phyloP scores from a whole-genome alignment of 371 early-diverging fungal species.

The Amoeboradix gromovi region DNA sequence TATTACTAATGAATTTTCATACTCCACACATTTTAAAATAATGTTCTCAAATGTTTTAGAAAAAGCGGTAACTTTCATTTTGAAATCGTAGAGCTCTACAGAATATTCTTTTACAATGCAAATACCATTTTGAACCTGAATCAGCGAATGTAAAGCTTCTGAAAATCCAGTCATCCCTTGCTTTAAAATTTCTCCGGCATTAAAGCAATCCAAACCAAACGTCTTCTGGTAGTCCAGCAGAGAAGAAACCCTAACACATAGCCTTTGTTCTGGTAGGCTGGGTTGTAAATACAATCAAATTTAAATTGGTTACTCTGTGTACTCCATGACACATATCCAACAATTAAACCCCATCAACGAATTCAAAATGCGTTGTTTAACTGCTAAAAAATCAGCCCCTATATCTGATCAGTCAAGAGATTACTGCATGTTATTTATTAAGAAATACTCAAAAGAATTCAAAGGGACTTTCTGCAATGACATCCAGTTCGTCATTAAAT shows the following conservation, averaged over 20 bases:
- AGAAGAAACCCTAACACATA: too few species aligned
- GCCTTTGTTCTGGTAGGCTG: too few species aligned
- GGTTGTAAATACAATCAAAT: too few species aligned
- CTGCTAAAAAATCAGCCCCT: background rate
- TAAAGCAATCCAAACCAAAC: too few species aligned
- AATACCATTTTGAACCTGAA: background rate
- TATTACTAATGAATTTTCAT: background rate
- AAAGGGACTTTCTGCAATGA: background rate
- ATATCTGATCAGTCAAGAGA: background rate
- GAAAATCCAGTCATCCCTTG: too few species aligned
- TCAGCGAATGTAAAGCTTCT: too few species aligned
- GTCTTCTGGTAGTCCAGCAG: too few species aligned
- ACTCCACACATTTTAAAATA: background rate
- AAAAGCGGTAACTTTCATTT: background rate
- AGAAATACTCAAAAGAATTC: background rate
- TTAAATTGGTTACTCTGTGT: too few species aligned
- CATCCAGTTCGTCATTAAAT: background rate
- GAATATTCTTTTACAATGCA: background rate
- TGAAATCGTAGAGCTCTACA: background rate
- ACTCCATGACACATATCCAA: too few species aligned
- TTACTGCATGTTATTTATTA: background rate
- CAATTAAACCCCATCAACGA: background rate
- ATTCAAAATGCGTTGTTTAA: background rate
- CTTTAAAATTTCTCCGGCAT: too few species aligned
- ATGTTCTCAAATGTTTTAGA: background rate